Base-by-base conservation (phyloP, 306 rosid genomes). In the Quercus glauca region DNA sequence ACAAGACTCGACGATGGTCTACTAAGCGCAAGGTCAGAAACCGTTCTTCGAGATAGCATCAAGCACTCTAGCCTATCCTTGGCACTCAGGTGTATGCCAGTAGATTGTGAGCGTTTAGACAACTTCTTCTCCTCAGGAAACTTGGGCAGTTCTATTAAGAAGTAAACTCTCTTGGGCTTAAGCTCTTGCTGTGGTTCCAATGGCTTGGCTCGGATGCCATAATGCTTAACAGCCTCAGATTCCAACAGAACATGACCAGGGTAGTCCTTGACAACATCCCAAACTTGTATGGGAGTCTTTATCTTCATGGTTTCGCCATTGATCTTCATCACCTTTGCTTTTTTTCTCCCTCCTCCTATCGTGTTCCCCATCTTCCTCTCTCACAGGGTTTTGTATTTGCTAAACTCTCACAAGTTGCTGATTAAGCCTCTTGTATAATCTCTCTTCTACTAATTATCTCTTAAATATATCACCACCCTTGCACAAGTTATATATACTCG, bases 281-380 rank as follows among this genome's bases (percentile, higher is more conserved):
- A 59, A 13, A 79, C 96, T 77, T 61, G 69, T 18, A 85, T 76
- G 0, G 98, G 98, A 3, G 90, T 86, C 83, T 86, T 86, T 10
- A 89, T 35, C 78, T 92, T 89, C 79, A 92, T 67, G 45, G 89
- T 90, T 76, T 94, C 98, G 0, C 98, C 98, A 23, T 88, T 85
- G 49, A 89, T 82, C 73, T 88, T 94, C 98, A 94, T 90, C 55
- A 94, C 92, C 78, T 94, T 94, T 28, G 90, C 91, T 77, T 76
- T 89, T 37, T 67, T 90, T 65, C 86, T 86, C 37, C 94, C 81
- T 73, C 94, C 81, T 71, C 90, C 90, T 0, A 93, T 26, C 8
- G 77, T 74, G 87, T 94, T 94, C 35, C 98, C 98, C 98, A 94
- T 93, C 43, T 70, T 43, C 14, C 20, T 12, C 14, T 58, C 56